Evolutionary conservation across 1,139 yeast species (phyloP).

Genomic region (Kodamaea plutei): DNA sequence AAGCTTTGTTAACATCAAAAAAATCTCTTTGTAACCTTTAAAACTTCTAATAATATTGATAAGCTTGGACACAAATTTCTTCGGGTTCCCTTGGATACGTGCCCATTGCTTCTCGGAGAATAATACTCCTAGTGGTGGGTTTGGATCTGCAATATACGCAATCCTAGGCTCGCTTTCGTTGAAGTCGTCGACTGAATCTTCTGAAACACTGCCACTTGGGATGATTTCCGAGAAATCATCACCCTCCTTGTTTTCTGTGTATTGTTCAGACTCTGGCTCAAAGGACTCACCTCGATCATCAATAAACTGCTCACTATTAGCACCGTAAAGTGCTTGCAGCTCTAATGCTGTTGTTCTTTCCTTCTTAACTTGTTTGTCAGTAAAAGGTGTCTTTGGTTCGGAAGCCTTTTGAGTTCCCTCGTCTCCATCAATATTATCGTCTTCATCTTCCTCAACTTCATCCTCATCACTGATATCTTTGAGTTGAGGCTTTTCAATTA

Average conservation of each 20-base stretch:
- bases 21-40: conserved; percentile 1
- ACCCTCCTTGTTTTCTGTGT: too few relatives aligned
- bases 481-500: conserved; percentile 6
- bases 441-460: conserved; percentile 10
- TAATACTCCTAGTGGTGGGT: too few relatives aligned
- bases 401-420: not conserved
- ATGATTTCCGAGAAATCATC: too few relatives aligned
- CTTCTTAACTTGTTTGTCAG: not conserved
- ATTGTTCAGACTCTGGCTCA: too few relatives aligned
- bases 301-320: too few relatives aligned
- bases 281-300: too few relatives aligned
- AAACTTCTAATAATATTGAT: not conserved
- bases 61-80: conserved; percentile 2
- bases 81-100: conserved; percentile 1
- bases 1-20: conserved; percentile 13
- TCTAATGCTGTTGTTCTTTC: not conserved
- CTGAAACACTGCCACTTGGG: too few relatives aligned
- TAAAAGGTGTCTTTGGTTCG: not conserved
- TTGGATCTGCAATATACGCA: too few relatives aligned
- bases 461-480: conserved; percentile 7
- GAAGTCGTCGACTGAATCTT: too few relatives aligned
- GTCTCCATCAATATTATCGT: conserved; percentile 6
- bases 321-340: too few relatives aligned
- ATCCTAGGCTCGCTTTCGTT: too few relatives aligned
- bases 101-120: conserved; percentile 1